Evolutionary conservation across 805 yeast genomes (phyloP), one percentile per base, ranked within the genome.

Genomic region (Isabelozyma gotoi): DNA sequence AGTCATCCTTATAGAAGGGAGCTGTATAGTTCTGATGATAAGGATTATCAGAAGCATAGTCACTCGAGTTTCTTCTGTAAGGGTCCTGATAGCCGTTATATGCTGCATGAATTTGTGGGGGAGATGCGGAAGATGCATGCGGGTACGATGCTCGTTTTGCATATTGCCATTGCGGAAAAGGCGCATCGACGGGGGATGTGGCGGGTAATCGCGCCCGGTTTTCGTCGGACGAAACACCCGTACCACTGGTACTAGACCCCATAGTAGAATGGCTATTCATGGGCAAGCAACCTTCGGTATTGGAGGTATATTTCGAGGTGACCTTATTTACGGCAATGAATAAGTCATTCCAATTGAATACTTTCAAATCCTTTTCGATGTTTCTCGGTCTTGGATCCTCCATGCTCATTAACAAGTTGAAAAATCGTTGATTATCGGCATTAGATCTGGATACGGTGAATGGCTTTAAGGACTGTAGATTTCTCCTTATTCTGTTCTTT

Each of bases 341-440:
- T 19, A 84, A 61, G 36, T 73, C 68, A 16, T 57, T 53, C 89
- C 89, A 84, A 19, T 68, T 67, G 52, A 84, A 79, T 3, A 84
- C 87, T 55, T 84, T 84, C 46, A 84, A 76, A 55, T 82, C 86
- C 57, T 84, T 84, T 52, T 81, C 88, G 36, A 84, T 84, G 49
- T 81, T 82, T 34, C 89, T 65, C 4, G 89, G 89, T 49, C 80
- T 70, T 2, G 89, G 89, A 43, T 71, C 71, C 20, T 76, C 77
- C 68, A 77, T 83, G 24, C 71, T 62, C 88, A 84, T 84, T 31
- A 84, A 73, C 39, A 74, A 31, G 36, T 59, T 57, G 45, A 66
- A 66, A 47, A 66, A 64, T 50, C 56, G 66, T 39, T 51, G 52
- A 43, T 53, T 55, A 8, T 55, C 51, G 33, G 57, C 52, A 42